Conservation (phyloP, 164 flowering plant genomes). For the grape (Vitis vinifera) region ASM3070453v1 NC_081812.1:20205501-20206000, state of each 20-base stretch:
- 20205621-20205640: conserved; percentile 3
- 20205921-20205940: not conserved
- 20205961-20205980: conserved; percentile 1
- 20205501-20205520: not conserved
- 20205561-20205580: not conserved
- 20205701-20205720: not conserved
- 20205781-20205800: too few relatives aligned
- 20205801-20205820: too few relatives aligned
- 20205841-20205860: too few relatives aligned
- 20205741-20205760: too few relatives aligned
- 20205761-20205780: too few relatives aligned
- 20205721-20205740: too few relatives aligned
- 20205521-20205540: not conserved
- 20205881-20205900: not conserved
- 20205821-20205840: too few relatives aligned
- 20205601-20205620: conserved; percentile 3
- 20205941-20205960: conserved; percentile 6
- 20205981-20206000: not conserved
- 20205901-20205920: not conserved
- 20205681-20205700: not conserved
- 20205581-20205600: not conserved
- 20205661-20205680: not conserved
- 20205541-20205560: not conserved
- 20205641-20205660: conserved; percentile 5
- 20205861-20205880: not conserved